A percentile compares a stretch with the other conserved stretches of the same genome.
phyloP scores from a whole-genome alignment of 306 rosid genomes.

The Mucuna pruriens region DNA sequence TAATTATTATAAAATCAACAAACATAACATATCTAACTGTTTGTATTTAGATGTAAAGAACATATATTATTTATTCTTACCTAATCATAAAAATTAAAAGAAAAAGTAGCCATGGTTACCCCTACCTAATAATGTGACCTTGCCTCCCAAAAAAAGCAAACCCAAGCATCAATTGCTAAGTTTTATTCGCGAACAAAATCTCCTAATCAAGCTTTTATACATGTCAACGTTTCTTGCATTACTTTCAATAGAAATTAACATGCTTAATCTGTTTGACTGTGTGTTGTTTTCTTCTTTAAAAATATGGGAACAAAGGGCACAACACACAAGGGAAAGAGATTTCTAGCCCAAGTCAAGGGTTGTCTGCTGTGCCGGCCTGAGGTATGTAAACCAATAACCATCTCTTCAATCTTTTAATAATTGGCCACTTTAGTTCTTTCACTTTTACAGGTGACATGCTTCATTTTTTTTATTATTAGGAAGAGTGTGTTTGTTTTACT shows the following conservation, averaged over 20 bases:
- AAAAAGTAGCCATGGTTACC: not conserved
- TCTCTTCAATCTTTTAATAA: not conserved
- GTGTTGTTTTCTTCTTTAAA: not conserved
- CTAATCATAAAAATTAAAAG: not conserved
- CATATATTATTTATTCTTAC: not conserved
- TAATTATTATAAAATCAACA: not conserved
- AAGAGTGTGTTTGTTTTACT: no score
- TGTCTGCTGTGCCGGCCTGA: slow-evolving; percentile 61
- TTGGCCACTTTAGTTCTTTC: not conserved
- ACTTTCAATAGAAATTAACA: not conserved
- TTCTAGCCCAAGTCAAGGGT: slow-evolving; percentile 66
- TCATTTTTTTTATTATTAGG: no score
- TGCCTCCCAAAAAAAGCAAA: not conserved
- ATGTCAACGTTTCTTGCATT: not conserved
- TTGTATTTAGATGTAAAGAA: no score
- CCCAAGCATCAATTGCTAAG: not conserved
- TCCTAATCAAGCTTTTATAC: not conserved
- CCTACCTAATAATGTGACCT: not conserved
- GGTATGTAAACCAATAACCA: slow-evolving; percentile 44
- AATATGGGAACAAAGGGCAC: slow-evolving; percentile 34
- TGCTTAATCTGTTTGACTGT: not conserved
- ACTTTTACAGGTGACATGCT: not conserved
- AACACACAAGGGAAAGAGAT: slow-evolving; percentile 45
- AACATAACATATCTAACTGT: no score
- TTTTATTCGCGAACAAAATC: not conserved